phyloP scores from a whole-genome alignment of 2,329 filamentous ascomycete genomes.

The Aspergillus sergii region DNA sequence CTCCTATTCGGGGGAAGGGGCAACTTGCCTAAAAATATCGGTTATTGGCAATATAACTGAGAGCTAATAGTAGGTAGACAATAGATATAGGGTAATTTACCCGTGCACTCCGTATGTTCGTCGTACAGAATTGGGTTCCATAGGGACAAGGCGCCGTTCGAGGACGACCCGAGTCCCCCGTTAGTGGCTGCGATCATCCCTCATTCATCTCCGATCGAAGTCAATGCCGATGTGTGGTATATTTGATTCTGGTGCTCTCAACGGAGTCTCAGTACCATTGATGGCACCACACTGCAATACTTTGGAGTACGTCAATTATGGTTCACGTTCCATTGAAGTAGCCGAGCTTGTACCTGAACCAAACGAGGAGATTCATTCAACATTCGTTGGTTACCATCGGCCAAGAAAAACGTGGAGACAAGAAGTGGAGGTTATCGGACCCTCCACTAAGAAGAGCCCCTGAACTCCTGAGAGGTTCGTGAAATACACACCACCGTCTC shows the following conservation, averaged over 20 bases:
- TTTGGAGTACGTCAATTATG: background rate
- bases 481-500: slow-evolving; percentile 8
- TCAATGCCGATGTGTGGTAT: background rate
- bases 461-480: slow-evolving; percentile 29
- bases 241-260: background rate
- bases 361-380: background rate
- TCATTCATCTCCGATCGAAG: slow-evolving; percentile 3
- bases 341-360: background rate
- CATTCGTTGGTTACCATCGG: background rate
- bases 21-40: background rate
- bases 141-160: background rate
- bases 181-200: background rate
- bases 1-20: background rate
- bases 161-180: background rate
- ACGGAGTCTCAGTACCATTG: background rate
- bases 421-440: slow-evolving; percentile 20
- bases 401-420: slow-evolving; percentile 21
- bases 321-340: background rate
- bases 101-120: background rate
- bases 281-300: background rate
- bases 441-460: slow-evolving; percentile 23
- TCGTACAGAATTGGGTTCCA: background rate
- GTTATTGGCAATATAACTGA: background rate
- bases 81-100: background rate
- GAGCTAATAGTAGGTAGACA: background rate